These are phyloP conservation scores for Scedosporium dehoogii DNA, from an alignment of 2,329 filamentous ascomycete genomes.

Conservation along the genomic window DNA sequence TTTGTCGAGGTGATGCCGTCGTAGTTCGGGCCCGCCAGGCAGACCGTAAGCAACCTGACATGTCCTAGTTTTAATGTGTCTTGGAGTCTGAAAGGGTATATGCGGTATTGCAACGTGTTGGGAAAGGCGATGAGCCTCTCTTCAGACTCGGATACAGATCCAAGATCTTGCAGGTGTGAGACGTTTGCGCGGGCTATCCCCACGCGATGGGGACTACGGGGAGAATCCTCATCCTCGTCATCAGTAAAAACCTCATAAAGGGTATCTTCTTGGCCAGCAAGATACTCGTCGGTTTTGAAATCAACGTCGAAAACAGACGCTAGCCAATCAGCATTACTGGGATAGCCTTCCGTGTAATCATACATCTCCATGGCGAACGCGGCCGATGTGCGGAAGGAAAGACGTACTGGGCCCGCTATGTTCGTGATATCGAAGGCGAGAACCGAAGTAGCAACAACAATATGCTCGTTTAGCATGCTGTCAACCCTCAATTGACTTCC, in stretches of 20 bases:
- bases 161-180: neutral
- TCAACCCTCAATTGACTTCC: neutral
- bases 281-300: too few relatives aligned
- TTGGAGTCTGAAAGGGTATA: neutral
- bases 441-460: constrained; percentile 6
- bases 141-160: neutral
- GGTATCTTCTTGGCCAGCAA: too few relatives aligned
- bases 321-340: too few relatives aligned
- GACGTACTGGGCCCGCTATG: neutral
- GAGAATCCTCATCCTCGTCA: too few relatives aligned
- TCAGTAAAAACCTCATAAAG: too few relatives aligned
- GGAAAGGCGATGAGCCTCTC: neutral
- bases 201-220: too few relatives aligned
- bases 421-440: constrained; percentile 3
- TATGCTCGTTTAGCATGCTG: constrained; percentile 4
- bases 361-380: neutral
- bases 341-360: too few relatives aligned
- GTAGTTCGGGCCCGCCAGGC: neutral
- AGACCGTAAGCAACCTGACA: neutral
- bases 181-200: neutral
- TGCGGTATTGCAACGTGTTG: neutral
- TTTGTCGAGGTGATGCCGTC: neutral
- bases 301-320: too few relatives aligned
- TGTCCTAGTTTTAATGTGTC: neutral
- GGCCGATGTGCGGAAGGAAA: neutral